Evolutionary conservation across 768 basidiomycete genomes (phyloP).

Genomic region (Gymnopilus junonius): DNA sequence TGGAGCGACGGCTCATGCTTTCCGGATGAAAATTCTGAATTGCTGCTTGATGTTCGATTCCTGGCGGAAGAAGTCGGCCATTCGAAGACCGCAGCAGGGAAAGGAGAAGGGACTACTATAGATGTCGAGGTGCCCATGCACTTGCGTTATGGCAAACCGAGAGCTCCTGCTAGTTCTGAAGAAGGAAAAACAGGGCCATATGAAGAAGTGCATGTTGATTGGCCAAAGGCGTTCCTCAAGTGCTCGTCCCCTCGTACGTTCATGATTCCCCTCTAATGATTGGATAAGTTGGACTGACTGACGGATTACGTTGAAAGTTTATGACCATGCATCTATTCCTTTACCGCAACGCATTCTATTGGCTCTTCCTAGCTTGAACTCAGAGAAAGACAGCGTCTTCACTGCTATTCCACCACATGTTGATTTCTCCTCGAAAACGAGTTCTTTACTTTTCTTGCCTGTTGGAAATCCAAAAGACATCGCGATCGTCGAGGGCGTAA

Average conservation of each 20-base stretch:
- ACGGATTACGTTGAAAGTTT: not conserved
- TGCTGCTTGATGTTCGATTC: conserved; percentile 23
- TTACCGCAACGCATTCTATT: conserved; percentile 14
- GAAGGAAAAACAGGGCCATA: conserved; percentile 21
- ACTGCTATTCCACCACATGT: conserved; percentile 24
- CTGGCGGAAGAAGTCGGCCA: conserved; percentile 19
- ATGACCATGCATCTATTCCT: not conserved
- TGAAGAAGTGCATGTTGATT: conserved; percentile 33
- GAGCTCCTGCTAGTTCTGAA: not conserved
- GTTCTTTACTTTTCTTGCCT: conserved; percentile 37
- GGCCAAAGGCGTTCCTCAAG: conserved; percentile 43
- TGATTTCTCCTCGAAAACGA: conserved; percentile 10
- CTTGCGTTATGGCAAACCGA: conserved; percentile 45
- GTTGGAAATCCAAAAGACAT: conserved; percentile 41
- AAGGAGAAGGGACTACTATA: conserved; percentile 14
- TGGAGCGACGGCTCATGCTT: conserved; percentile 50
- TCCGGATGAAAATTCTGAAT: conserved; percentile 22
- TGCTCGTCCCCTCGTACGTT: conserved; percentile 36
- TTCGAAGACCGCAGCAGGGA: not conserved
- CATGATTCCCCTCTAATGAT: no score
- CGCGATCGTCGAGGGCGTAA: conserved; percentile 45
- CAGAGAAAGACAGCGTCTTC: conserved; percentile 8
- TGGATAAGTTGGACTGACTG: no score
- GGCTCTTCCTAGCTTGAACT: conserved; percentile 5
- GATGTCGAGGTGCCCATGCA: conserved; percentile 50